Percentiles rank a stretch among this genome's conserved stretches.
phyloP scores from a whole-genome alignment of 2,329 filamentous ascomycete genomes.

The Fusarium verticillioides region DNA sequence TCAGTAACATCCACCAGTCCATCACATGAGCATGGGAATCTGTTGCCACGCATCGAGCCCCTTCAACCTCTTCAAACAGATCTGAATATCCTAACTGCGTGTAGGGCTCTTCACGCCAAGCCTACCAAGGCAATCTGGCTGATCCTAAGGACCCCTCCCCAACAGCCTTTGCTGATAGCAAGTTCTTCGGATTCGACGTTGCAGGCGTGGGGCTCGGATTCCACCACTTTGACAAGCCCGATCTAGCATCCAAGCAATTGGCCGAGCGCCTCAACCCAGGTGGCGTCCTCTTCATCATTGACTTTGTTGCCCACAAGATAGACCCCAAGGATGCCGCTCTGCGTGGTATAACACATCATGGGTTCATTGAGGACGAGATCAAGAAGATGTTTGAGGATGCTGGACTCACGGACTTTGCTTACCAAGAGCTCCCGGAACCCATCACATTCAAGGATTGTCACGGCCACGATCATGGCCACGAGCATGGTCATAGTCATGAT shows the following conservation, averaged over 20 bases:
- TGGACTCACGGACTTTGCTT: slow-evolving; percentile 68
- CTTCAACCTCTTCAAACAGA: not conserved
- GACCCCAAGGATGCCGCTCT: slow-evolving; percentile 37
- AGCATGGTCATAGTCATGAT: not conserved
- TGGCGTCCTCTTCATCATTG: slow-evolving; percentile 74
- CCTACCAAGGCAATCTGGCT: slow-evolving; percentile 68
- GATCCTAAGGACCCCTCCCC: slow-evolving; percentile 59
- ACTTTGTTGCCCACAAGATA: slow-evolving; percentile 69
- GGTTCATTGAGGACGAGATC: slow-evolving; percentile 71
- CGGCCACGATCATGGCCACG: slow-evolving; percentile 5
- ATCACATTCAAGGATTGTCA: slow-evolving; percentile 53
- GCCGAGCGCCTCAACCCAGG: slow-evolving; percentile 71
- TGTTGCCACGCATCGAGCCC: not conserved
- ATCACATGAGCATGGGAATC: not conserved
- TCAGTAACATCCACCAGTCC: slow-evolving; percentile 41
- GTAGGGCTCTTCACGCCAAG: slow-evolving; percentile 59
- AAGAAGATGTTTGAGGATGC: slow-evolving; percentile 71
- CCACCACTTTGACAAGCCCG: slow-evolving; percentile 75
- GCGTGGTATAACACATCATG: slow-evolving; percentile 71
- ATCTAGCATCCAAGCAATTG: slow-evolving; percentile 67
- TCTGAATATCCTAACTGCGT: slow-evolving; percentile 6
- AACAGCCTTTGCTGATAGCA: slow-evolving; percentile 65
- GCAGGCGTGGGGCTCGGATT: slow-evolving; percentile 71
- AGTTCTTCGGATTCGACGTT: slow-evolving; percentile 77
- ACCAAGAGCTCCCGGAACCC: slow-evolving; percentile 63